phyloP scores from a whole-genome alignment of 768 basidiomycete genomes.

The Russula abietina region DNA sequence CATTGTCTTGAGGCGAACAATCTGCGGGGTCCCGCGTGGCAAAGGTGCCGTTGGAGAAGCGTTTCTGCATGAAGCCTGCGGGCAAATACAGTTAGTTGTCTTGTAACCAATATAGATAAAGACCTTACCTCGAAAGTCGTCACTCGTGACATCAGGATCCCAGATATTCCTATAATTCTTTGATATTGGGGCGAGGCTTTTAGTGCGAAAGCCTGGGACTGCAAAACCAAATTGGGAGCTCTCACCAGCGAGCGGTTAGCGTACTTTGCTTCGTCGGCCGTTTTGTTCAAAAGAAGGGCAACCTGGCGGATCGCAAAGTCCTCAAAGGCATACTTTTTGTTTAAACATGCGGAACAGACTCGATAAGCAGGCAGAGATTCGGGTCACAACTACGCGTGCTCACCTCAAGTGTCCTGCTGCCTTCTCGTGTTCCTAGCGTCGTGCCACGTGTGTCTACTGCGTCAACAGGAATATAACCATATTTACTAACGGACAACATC shows the following conservation, averaged over 20 bases:
- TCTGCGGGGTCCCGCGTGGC: constrained; percentile 42
- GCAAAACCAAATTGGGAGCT: not conserved
- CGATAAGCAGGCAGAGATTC: not conserved
- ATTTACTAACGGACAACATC: constrained; percentile 37
- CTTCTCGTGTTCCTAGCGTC: constrained; percentile 61
- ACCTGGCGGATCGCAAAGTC: constrained; percentile 69
- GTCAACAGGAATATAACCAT: constrained; percentile 58
- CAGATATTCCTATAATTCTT: constrained; percentile 62
- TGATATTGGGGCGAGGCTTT: constrained; percentile 25
- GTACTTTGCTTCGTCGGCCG: constrained; percentile 49
- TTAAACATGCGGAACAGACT: not conserved
- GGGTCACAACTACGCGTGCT: not conserved
- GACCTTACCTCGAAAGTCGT: constrained; percentile 51
- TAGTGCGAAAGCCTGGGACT: not conserved
- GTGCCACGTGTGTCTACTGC: constrained; percentile 56
- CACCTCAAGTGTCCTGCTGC: constrained; percentile 63
- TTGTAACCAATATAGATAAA: not conserved
- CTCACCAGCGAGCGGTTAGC: constrained; percentile 57
- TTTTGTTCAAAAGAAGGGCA: constrained; percentile 55
- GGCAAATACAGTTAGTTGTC: no score
- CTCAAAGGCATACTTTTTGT: constrained; percentile 57
- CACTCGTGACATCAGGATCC: constrained; percentile 52
- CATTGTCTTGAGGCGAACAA: constrained; percentile 52
- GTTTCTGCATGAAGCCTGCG: constrained; percentile 59
- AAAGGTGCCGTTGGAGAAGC: constrained; percentile 57